Evolutionary conservation across 345 rosid genomes (phyloP), one percentile per base, ranked within the genome.

Genomic region (Populus alba): DNA sequence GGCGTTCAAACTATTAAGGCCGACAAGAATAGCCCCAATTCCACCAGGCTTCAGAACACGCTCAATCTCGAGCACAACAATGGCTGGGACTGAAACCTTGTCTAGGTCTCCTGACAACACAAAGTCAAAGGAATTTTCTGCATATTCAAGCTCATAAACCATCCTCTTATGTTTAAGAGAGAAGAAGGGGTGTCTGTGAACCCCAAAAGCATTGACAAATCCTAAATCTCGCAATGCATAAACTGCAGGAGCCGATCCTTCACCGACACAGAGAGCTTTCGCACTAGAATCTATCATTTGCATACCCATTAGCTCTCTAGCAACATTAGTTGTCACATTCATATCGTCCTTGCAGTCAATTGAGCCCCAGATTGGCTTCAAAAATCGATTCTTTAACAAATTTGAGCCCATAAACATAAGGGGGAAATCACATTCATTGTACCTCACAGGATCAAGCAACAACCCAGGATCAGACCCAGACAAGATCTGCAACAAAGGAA

Each of bases 11-110:
- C 87, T 84, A 61, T 79, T 74, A 53, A 67, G 80, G 29, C 88
- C 81, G 7, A 92, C 88, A 73, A 95, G 97, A 89, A 93, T 83
- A 51, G 96, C 96, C 29, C 94, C 98, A 9, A 85, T 81, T 67
- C 97, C 99, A n/a, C 92, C 92, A 0, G 94, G 98, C 66, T 63
- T 87, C 75, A 93, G 90, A 33, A 95, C 82, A 7, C 97, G 98
- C 85, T 93, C 99, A 16, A 90, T 88, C 84, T 93, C 98, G 16
- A 91, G 90, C 83, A 95, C 94, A 16, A 93, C 91, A 11, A 90
- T 74, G 3, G 92, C 97, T 81, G 97, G 94, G 76, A 90, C 94
- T 13, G 91, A 81, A 62, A 89, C 86, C 61, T 80, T 86, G 29
- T 92, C 90, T 13, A 88, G 73, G 81, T 89, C 92, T 87, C 87